These are phyloP conservation scores for Zygoascus hellenicus DNA, from an alignment of 1,139 yeast genomes.

Conservation along the genomic window DNA sequence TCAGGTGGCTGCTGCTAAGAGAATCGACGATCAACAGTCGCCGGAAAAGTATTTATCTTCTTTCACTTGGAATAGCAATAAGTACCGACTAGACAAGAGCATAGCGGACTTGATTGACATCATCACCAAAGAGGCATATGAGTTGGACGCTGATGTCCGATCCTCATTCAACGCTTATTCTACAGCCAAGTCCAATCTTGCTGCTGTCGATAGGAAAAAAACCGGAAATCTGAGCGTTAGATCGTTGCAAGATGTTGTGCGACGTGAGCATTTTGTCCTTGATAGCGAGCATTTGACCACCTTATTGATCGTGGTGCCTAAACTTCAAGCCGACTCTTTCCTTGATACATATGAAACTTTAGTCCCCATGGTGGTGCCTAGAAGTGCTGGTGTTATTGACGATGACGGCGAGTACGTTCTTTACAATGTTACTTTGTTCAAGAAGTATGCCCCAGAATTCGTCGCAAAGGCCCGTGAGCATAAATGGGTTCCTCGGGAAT, in stretches of 20 bases:
- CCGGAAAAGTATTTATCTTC: slow-evolving; percentile 56
- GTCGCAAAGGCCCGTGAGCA: slow-evolving; percentile 68
- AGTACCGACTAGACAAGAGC: slow-evolving; percentile 79
- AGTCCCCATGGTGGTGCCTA: slow-evolving; percentile 80
- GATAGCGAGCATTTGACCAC: slow-evolving; percentile 84
- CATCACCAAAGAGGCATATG: slow-evolving; percentile 70
- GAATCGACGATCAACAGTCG: slow-evolving; percentile 42
- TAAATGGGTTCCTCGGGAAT: slow-evolving; percentile 92
- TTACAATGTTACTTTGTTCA: slow-evolving; percentile 78
- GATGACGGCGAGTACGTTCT: slow-evolving; percentile 68
- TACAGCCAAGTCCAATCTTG: slow-evolving; percentile 73
- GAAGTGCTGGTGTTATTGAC: slow-evolving; percentile 68
- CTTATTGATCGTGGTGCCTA: slow-evolving; percentile 81
- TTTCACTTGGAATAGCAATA: slow-evolving; percentile 82
- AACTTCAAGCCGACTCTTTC: slow-evolving; percentile 53
- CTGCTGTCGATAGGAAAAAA: slow-evolving; percentile 86
- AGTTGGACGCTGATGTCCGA: slow-evolving; percentile 79
- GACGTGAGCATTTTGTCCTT: slow-evolving; percentile 75
- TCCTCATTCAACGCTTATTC: slow-evolving; percentile 63
- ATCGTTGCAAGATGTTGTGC: slow-evolving; percentile 84
- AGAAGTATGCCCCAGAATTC: slow-evolving; percentile 69
- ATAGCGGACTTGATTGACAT: slow-evolving; percentile 66
- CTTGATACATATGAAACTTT: slow-evolving; percentile 67
- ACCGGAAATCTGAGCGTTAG: slow-evolving; percentile 88
- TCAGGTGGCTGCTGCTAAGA: slow-evolving; percentile 43